These are phyloP conservation scores for Zizania palustris DNA, from an alignment of 202 grass and related monocot species.

Conservation along the genomic window DNA sequence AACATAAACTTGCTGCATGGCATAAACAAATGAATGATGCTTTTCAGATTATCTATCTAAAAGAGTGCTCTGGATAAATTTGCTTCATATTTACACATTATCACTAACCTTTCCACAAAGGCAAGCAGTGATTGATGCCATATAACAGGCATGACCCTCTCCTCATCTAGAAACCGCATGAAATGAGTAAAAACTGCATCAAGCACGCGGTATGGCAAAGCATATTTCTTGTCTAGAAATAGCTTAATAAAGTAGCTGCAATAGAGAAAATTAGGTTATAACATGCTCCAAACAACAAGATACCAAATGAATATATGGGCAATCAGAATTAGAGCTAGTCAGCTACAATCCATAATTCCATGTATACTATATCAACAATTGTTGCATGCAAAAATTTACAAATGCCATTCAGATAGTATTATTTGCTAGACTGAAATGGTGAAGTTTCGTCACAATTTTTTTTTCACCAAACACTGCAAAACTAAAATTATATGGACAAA, in stretches of 20 bases:
- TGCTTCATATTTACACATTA: slow-evolving; percentile 4
- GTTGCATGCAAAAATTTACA: background rate
- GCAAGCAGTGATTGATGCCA: slow-evolving; percentile 95
- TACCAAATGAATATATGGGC: background rate
- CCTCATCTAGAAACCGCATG: slow-evolving; percentile 76
- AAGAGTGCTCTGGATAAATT: slow-evolving; percentile 7
- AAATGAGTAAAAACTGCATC: slow-evolving; percentile 91
- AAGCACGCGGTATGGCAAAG: slow-evolving; percentile 77
- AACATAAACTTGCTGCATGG: background rate
- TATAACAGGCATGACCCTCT: slow-evolving; percentile 88
- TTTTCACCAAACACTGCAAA: background rate
- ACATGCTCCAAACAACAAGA: slow-evolving; percentile 28
- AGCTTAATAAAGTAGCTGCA: slow-evolving; percentile 98
- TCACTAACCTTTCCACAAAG: slow-evolving; percentile 87
- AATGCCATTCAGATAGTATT: slow-evolving; percentile 5
- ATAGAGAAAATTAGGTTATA: slow-evolving; percentile 28
- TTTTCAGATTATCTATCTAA: background rate
- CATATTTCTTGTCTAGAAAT: slow-evolving; percentile 97
- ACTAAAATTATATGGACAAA: background rate
- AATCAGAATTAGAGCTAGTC: background rate
- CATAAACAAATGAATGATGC: background rate
- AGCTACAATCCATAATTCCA: background rate
- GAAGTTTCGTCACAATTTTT: background rate
- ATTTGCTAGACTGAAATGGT: background rate
- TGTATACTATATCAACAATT: background rate